Evolutionary conservation across 1,284 basidiomycete genomes (phyloP), one percentile per base, ranked within the genome.

Genomic region (Neonothopanus nambi): DNA sequence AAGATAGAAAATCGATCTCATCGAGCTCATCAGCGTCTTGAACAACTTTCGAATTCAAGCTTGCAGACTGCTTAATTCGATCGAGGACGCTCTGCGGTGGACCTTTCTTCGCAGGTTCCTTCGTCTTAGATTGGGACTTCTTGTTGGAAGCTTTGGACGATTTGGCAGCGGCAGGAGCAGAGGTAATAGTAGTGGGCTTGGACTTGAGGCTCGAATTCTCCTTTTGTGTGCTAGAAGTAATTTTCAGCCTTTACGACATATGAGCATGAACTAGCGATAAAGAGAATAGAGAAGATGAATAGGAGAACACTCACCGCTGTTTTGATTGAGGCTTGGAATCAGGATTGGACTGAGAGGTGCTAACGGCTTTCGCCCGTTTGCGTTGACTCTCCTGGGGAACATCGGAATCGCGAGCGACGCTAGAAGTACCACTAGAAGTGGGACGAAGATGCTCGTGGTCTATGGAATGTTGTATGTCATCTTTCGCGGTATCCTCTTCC

Each of bases 11-110:
- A 35, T 57, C 54, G 28, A 57, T 37, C 35, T 54, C 52, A 45
- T 57, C 56, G 36, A 46, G 53, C 30, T 57, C 53, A 18, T 57
- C 52, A 24, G 23, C 45, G 33, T 7, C 38, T 12, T 24, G 38
- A 48, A n/a, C 12, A 28, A 24, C 47, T 18, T 56, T 40, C 21
- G 33, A 30, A 33, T 18, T 30, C 12, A 20, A 12, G n/a, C 26
- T 9, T 6, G 46, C 48, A 2, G 53, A 51, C 11, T 38, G 37
- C 39, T 38, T 46, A 26, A 57, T 48, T 20, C 46, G 56, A n/a
- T 54, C 50, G 21, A 57, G 49, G 21, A 57, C 50, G 18, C 53
- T 52, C 41, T 57, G 45, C n/a, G 52, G 53, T 7, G 56, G 56
- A 28, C 56, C 56, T 24, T 33, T 44, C 40, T 21, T 48, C n/a